phyloP scores from a whole-genome alignment of 2,329 filamentous ascomycete genomes.

The Colletotrichum spaethianum region DNA sequence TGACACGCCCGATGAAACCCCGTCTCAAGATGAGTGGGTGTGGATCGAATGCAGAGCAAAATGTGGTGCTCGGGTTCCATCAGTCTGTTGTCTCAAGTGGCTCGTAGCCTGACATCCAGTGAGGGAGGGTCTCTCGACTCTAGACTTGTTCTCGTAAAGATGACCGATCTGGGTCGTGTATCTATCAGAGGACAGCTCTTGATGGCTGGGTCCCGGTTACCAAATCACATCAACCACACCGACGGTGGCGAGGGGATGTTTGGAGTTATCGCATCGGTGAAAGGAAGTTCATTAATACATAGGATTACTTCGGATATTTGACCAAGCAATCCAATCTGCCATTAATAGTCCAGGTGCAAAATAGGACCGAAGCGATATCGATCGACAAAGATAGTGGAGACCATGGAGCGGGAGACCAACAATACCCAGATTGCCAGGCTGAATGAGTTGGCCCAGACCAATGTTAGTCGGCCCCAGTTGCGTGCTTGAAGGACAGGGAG shows the following conservation, averaged over 20 bases:
- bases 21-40: no score
- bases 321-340: neutral
- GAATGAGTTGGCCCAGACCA: neutral
- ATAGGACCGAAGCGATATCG: neutral
- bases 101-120: neutral
- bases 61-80: neutral
- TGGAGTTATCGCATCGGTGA: neutral
- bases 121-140: neutral
- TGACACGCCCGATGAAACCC: constrained; percentile 1
- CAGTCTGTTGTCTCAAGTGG: neutral
- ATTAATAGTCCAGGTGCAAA: neutral
- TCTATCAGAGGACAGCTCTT: neutral
- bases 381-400: constrained; percentile 18
- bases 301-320: neutral
- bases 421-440: neutral
- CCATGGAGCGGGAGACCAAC: neutral
- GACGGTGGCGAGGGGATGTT: neutral
- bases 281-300: neutral
- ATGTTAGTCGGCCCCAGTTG: neutral
- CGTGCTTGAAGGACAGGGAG: neutral
- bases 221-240: neutral
- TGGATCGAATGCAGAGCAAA: neutral
- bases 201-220: neutral
- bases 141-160: neutral
- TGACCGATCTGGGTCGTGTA: neutral